These are phyloP conservation scores for Apiospora arundinis DNA, from an alignment of 2,329 filamentous ascomycete species.

Conservation along the genomic window DNA sequence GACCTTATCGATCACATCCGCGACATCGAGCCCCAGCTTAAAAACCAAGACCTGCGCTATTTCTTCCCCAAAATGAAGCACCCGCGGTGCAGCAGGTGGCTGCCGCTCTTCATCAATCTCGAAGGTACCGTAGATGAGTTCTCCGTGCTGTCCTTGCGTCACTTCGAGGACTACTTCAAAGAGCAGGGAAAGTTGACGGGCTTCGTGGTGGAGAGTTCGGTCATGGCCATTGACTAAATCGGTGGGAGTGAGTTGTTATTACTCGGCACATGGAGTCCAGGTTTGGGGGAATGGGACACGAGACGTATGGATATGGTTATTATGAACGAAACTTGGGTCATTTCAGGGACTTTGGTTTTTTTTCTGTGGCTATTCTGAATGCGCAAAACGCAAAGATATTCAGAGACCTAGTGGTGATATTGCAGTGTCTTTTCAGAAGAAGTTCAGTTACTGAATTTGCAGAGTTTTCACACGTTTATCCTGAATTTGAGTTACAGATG, in stretches of 20 bases:
- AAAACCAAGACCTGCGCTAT: neutral
- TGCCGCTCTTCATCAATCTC: neutral
- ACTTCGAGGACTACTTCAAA: neutral
- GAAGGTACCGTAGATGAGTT: neutral
- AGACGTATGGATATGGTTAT: too few relatives aligned
- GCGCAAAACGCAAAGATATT: too few relatives aligned
- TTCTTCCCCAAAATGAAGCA: neutral
- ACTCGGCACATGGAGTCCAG: neutral
- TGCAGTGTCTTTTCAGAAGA: too few relatives aligned
- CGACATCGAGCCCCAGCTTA: neutral
- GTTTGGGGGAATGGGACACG: too few relatives aligned
- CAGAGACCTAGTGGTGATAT: too few relatives aligned
- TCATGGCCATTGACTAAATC: neutral
- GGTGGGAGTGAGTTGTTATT: too few relatives aligned
- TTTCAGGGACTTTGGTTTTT: too few relatives aligned
- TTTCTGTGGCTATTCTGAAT: too few relatives aligned
- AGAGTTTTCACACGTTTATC: too few relatives aligned
- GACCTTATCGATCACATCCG: neutral
- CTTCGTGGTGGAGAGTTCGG: neutral
- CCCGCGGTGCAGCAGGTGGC: neutral
- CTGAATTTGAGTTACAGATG: too few relatives aligned
- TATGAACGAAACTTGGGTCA: too few relatives aligned
- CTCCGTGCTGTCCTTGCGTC: neutral
- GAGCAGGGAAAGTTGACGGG: neutral
- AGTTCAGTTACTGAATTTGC: too few relatives aligned